A percentile compares a stretch with the other conserved stretches of the same genome.
Evolutionary conservation across 768 basidiomycete genomes (phyloP).

Genomic region (Trametes cubensis): DNA sequence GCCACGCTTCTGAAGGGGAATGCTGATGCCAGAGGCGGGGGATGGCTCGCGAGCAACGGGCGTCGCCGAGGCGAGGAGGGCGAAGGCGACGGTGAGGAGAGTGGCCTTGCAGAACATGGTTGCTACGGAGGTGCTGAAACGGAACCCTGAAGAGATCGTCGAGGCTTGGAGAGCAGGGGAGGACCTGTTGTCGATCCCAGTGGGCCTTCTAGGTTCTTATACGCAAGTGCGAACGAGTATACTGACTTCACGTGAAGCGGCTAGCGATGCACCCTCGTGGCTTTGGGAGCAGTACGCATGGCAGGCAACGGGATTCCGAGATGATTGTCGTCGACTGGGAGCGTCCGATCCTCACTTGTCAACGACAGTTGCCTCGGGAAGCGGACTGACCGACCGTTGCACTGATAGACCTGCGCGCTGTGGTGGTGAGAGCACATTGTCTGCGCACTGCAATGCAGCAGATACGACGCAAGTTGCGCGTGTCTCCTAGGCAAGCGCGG

Average conservation of each 20-base stretch:
- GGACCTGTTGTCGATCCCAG: background rate
- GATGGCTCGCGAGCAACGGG: conserved; percentile 10
- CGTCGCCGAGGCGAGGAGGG: conserved; percentile 19
- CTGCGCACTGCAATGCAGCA: background rate
- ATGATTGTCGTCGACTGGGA: background rate
- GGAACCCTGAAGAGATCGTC: background rate
- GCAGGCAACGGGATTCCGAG: background rate
- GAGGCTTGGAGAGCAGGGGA: background rate
- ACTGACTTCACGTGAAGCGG: background rate
- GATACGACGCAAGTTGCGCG: background rate
- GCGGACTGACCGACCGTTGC: background rate
- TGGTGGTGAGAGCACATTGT: background rate
- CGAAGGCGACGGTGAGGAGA: conserved; percentile 22
- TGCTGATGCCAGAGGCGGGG: conserved; percentile 12
- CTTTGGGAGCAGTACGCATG: background rate
- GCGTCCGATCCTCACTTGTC: background rate
- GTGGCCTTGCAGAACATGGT: conserved; percentile 27
- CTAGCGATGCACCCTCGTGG: background rate
- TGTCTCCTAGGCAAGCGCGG: background rate
- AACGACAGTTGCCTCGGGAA: background rate
- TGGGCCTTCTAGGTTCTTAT: background rate
- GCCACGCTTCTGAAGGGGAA: conserved; percentile 22
- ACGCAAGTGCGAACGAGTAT: background rate
- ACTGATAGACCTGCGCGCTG: background rate
- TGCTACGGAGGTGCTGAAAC: background rate